These are phyloP conservation scores for Cercospora brassicicola DNA, from an alignment of 2,329 filamentous ascomycete genomes.

Conservation along the genomic window DNA sequence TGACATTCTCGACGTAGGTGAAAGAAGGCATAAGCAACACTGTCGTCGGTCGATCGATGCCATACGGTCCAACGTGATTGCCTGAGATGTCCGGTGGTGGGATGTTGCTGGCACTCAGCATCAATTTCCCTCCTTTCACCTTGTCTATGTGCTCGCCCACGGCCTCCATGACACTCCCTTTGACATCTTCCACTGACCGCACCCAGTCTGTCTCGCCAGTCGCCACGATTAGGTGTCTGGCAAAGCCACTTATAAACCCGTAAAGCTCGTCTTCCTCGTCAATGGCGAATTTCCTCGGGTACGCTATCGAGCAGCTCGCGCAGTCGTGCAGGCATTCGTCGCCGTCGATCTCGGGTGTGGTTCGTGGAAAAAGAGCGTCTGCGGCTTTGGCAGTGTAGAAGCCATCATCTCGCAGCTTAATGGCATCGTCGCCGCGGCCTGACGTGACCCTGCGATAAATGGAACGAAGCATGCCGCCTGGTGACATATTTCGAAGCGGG, in stretches of 20 bases:
- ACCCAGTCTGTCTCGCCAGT: slow-evolving; percentile 98
- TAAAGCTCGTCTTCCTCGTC: slow-evolving; percentile 79
- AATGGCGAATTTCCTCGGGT: slow-evolving; percentile 71
- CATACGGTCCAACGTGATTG: slow-evolving; percentile 54
- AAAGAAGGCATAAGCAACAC: slow-evolving; percentile 84
- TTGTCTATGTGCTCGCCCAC: slow-evolving; percentile 43
- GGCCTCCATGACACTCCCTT: slow-evolving; percentile 60
- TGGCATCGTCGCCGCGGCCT: slow-evolving; percentile 15
- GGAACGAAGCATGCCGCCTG: slow-evolving; percentile 21
- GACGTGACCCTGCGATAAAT: slow-evolving; percentile 15
- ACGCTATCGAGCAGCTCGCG: slow-evolving; percentile 73
- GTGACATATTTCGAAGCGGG: neutral
- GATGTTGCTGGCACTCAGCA: slow-evolving; percentile 91
- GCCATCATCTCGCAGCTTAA: slow-evolving; percentile 38
- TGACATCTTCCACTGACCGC: slow-evolving; percentile 81
- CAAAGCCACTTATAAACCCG: slow-evolving; percentile 82
- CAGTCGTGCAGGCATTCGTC: slow-evolving; percentile 90
- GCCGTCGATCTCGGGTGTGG: slow-evolving; percentile 75
- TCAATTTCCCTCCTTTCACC: slow-evolving; percentile 60
- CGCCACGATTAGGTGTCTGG: slow-evolving; percentile 84
- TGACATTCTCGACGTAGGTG: slow-evolving; percentile 78
- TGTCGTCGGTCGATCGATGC: slow-evolving; percentile 67
- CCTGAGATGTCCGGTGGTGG: slow-evolving; percentile 67
- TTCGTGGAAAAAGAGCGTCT: slow-evolving; percentile 68
- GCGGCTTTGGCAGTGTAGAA: slow-evolving; percentile 52